Evolutionary conservation across 352 stramenopile species (phyloP).

Genomic region (Globisporangium cystogenes): DNA sequence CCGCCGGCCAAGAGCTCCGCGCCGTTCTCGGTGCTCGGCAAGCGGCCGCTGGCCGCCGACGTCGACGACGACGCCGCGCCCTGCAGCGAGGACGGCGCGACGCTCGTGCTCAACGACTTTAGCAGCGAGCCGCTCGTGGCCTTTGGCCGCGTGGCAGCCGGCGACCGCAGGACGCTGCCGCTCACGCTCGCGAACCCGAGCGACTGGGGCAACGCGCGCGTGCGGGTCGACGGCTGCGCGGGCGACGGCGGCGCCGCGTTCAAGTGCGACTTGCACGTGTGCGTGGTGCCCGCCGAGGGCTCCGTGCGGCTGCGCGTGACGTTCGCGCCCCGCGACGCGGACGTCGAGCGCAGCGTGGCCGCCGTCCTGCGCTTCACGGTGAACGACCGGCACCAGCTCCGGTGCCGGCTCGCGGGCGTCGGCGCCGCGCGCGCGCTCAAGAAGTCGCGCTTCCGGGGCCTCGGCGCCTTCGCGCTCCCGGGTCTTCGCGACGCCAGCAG

Average conservation of each 20-base stretch:
- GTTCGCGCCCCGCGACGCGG: constrained; percentile 41
- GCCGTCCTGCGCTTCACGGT: constrained; percentile 56
- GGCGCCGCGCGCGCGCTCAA: constrained; percentile 19
- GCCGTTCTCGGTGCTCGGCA: constrained; percentile 15
- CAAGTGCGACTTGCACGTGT: constrained; percentile 69
- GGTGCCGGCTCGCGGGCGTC: constrained; percentile 35
- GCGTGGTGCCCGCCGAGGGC: constrained; percentile 53
- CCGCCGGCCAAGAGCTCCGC: constrained; percentile 3
- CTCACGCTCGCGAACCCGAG: constrained; percentile 57
- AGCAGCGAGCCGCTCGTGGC: constrained; percentile 25
- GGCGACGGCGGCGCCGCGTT: too few relatives aligned
- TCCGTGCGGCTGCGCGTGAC: constrained; percentile 52
- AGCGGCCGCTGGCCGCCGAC: constrained; percentile 6
- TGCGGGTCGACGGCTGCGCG: constrained; percentile 68
- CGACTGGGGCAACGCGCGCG: constrained; percentile 43
- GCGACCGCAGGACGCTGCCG: constrained; percentile 35
- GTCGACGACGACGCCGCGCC: neutral
- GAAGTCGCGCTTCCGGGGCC: constrained; percentile 19
- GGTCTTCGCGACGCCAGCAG: too few relatives aligned
- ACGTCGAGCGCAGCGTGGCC: constrained; percentile 33
- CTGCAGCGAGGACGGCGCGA: constrained; percentile 5
- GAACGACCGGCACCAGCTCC: constrained; percentile 50
- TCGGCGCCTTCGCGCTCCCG: constrained; percentile 7
- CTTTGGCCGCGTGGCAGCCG: constrained; percentile 50
- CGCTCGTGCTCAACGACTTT: constrained; percentile 48